Percentiles rank a stretch among this genome's conserved stretches.
These are phyloP conservation scores for Brasilioporus rufonigricans DNA, from an alignment of 768 basidiomycete species.

Conservation along the genomic window DNA sequence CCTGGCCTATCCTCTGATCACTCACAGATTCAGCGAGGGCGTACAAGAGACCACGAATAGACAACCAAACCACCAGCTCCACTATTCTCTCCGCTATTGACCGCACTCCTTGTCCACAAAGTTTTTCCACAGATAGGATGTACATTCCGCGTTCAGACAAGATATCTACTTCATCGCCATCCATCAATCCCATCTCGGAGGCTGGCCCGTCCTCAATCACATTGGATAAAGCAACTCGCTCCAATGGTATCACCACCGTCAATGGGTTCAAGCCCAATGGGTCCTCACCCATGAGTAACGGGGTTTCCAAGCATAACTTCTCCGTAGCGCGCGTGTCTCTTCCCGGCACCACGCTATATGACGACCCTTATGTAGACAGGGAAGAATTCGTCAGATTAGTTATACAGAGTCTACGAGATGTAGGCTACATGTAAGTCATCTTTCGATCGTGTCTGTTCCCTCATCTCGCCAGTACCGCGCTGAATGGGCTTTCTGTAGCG, in stretches of 20 bases:
- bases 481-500: constrained; percentile 44
- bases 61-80: constrained; percentile 37
- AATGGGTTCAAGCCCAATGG: constrained; percentile 38
- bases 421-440: constrained; percentile 65
- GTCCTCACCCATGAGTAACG: constrained; percentile 47
- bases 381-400: constrained; percentile 91
- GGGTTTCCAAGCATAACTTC: constrained; percentile 45
- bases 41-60: constrained; percentile 70
- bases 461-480: constrained; percentile 4
- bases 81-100: constrained; percentile 24
- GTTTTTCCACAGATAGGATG: constrained; percentile 43
- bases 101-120: constrained; percentile 24
- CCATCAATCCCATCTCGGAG: constrained; percentile 41
- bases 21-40: constrained; percentile 51
- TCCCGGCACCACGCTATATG: constrained; percentile 73
- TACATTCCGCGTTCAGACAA: constrained; percentile 52
- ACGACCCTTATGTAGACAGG: constrained; percentile 75
- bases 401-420: constrained; percentile 85
- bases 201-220: constrained; percentile 54
- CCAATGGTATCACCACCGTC: constrained; percentile 42
- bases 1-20: neutral
- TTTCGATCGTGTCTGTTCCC: constrained; percentile 6
- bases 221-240: constrained; percentile 31
- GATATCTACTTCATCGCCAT: constrained; percentile 42
- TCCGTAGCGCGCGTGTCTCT: constrained; percentile 60